Base-by-base conservation (phyloP, 495 filamentous ascomycete genomes). In the Cercophora sp. region DNA sequence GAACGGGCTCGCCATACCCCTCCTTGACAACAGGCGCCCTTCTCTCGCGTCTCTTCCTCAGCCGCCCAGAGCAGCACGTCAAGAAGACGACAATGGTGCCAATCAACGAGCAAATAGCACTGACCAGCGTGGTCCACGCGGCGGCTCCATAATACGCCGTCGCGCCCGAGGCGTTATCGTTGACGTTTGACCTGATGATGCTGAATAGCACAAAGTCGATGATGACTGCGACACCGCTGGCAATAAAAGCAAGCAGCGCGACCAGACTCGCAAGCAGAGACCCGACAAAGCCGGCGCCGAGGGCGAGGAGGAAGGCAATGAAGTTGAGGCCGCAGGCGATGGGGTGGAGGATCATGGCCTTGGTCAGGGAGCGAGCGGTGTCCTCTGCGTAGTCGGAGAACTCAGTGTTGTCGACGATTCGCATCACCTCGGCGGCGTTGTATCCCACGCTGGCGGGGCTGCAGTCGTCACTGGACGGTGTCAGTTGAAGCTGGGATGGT, bases 281-380 rank as follows among this genome's bases (percentile, higher is more conserved):
- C 23, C 79, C 81, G 42, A 79, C 61, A 37, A 80, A 39, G 29
- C 81, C 80, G 22, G 79, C 68, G 57, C 79, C 77, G 57, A 79
- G 64, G 6, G 72, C 69, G 45, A 79, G 61, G 19, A 80, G 48
- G 71, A 84, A 83, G 48, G 81, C 74, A 62, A 83, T 75, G 69
- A 83, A 83, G 51, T 73, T 69, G 13, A 83, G 52, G 16, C 69
- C 80, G 46, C 73, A 76, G 4, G 76, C 80, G 64, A 85, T 71
- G 8, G 81, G 81, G 67, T 85, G 81, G 42, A 85, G 71, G 47
- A 85, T 57, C 76, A 85, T 78, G 43, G 76, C 79, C 45, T 67
- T 70, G 13, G 81, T 83, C 5, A 85, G 70, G 0, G 56, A 62
- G 27, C 68, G 66, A n/a, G 77, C 56, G 19, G 76, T 75, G 57